phyloP scores from a whole-genome alignment of 1,284 basidiomycete species.

The Puccinia hordei region DNA sequence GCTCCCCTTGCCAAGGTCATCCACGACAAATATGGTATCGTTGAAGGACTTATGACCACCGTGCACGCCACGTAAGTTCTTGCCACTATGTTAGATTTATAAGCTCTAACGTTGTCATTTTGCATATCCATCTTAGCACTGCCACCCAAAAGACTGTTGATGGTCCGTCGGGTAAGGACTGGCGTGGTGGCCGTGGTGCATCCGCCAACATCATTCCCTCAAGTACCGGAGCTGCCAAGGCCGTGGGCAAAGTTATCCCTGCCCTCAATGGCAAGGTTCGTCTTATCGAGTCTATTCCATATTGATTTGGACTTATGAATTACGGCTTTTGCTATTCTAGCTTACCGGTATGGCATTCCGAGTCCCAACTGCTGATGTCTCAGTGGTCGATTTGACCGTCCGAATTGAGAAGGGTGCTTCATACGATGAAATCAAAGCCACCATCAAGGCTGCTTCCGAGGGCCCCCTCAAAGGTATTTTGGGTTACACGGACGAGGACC shows the following conservation, averaged over 20 bases:
- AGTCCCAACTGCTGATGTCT: slow-evolving; percentile 94
- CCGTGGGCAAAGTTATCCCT: slow-evolving; percentile 99
- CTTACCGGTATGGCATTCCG: slow-evolving; percentile 91
- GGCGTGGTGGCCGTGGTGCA: slow-evolving; percentile 88
- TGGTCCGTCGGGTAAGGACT: slow-evolving; percentile 83
- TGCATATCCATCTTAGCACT: slow-evolving; percentile 67
- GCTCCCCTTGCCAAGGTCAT: slow-evolving; percentile 98
- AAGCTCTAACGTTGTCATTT: not conserved
- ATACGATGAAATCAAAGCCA: slow-evolving; percentile 82
- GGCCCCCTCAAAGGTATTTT: slow-evolving; percentile 76
- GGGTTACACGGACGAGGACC: slow-evolving; percentile 89
- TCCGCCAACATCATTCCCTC: slow-evolving; percentile 99
- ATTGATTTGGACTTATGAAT: slow-evolving; percentile 36
- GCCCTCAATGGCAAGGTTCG: slow-evolving; percentile 85
- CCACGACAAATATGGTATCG: slow-evolving; percentile 91
- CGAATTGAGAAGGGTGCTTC: slow-evolving; percentile 76
- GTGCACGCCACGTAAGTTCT: slow-evolving; percentile 70
- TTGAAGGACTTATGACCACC: slow-evolving; percentile 98
- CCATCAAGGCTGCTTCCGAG: slow-evolving; percentile 79
- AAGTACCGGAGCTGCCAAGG: slow-evolving; percentile 98
- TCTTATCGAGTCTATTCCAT: slow-evolving; percentile 61
- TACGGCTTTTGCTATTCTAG: not conserved
- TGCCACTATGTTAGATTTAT: too few relatives aligned
- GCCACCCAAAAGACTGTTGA: slow-evolving; percentile 99
- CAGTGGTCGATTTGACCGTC: slow-evolving; percentile 95